Percentiles rank a stretch among this genome's conserved stretches.
phyloP scores from a whole-genome alignment of 225 moss, liverwort and hornwort species.

The Thuidium tamariscinum region DNA sequence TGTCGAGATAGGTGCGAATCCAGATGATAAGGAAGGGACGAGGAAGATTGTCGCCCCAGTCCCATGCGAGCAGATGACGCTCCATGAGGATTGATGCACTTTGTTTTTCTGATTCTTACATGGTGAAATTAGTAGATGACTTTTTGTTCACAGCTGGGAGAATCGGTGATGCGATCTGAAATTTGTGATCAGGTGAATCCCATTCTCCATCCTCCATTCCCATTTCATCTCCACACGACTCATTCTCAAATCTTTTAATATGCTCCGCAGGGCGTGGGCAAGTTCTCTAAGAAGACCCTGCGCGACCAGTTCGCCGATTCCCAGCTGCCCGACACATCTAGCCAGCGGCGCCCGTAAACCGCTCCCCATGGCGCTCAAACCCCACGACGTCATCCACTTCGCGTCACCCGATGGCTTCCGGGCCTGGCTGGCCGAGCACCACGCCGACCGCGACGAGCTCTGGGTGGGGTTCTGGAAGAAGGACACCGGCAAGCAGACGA shows the following conservation, averaged over 20 bases:
- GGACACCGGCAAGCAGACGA: background rate
- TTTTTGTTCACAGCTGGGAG: background rate
- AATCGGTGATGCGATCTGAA: background rate
- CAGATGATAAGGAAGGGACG: background rate
- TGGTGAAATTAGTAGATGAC: background rate
- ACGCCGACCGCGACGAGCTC: background rate
- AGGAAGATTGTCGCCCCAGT: slow-evolving; percentile 38
- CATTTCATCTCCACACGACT: background rate
- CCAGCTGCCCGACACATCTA: background rate
- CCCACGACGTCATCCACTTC: background rate
- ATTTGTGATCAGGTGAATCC: background rate
- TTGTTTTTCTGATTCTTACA: slow-evolving; percentile 5
- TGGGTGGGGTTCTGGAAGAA: background rate
- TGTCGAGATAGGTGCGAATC: background rate
- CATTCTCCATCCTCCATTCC: background rate
- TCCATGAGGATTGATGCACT: slow-evolving; percentile 31
- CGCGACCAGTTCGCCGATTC: background rate
- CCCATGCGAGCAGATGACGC: background rate
- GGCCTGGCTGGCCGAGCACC: background rate
- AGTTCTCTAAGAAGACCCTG: background rate
- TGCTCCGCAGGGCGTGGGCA: background rate
- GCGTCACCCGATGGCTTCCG: background rate
- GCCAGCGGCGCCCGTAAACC: background rate
- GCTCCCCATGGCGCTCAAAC: background rate
- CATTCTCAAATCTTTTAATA: background rate